Evolutionary conservation across 2,329 filamentous ascomycete species (phyloP).

Genomic region (Fusarium albidum): DNA sequence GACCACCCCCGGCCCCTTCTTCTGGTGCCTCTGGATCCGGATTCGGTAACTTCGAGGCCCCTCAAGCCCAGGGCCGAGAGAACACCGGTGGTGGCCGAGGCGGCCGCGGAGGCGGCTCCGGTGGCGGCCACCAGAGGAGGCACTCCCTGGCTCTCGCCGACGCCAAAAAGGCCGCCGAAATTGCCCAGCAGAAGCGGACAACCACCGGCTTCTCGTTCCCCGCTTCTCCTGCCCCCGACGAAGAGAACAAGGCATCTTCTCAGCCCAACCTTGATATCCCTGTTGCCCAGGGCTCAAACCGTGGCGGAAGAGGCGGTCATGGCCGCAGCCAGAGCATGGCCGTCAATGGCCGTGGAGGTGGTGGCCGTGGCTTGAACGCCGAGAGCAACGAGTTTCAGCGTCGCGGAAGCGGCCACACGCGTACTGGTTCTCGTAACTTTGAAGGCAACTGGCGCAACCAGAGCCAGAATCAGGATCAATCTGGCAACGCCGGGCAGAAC

Average conservation of each 20-base stretch:
- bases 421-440: slow-evolving; percentile 90
- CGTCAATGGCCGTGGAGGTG: slow-evolving; percentile 74
- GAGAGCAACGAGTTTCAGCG: slow-evolving; percentile 72
- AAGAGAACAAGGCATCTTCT: slow-evolving; percentile 51
- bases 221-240: slow-evolving; percentile 65
- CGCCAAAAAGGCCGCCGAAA: slow-evolving; percentile 95
- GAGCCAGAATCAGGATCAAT: slow-evolving; percentile 67
- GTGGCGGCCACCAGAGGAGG: slow-evolving; percentile 86
- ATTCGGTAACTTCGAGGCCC: slow-evolving; percentile 81
- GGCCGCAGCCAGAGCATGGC: slow-evolving; percentile 93
- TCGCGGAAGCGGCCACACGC: slow-evolving; percentile 81
- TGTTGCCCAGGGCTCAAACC: slow-evolving; percentile 53
- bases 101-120: slow-evolving; percentile 72
- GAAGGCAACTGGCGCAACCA: slow-evolving; percentile 98
- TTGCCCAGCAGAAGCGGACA: slow-evolving; percentile 96
- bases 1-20: slow-evolving; percentile 87
- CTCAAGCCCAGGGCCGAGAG: slow-evolving; percentile 49
- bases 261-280: slow-evolving; percentile 45
- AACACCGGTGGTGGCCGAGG: slow-evolving; percentile 65
- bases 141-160: slow-evolving; percentile 95
- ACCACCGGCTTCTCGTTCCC: slow-evolving; percentile 96
- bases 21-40: slow-evolving; percentile 82
- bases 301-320: slow-evolving; percentile 67
- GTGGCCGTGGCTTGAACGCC: slow-evolving; percentile 70
- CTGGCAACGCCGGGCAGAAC: slow-evolving; percentile 59